Evolutionary conservation across 2,329 filamentous ascomycete genomes (phyloP).

Genomic region (Fusarium solani-melongenae): DNA sequence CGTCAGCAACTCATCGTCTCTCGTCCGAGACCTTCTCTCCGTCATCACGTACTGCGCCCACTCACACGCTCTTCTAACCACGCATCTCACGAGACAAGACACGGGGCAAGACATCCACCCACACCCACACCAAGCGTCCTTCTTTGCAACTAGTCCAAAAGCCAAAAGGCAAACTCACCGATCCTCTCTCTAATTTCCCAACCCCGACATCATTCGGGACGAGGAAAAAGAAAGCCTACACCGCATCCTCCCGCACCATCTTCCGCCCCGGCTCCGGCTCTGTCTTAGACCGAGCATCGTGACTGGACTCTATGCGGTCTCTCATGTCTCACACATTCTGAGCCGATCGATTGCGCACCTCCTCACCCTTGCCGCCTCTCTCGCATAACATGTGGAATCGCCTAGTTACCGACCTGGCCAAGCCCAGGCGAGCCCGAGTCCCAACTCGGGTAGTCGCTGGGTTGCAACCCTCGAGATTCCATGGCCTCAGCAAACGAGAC

Average conservation of each 20-base stretch:
- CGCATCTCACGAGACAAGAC: constrained; percentile 38
- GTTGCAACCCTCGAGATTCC: constrained; percentile 4
- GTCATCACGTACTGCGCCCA: constrained; percentile 23
- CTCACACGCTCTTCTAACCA: constrained; percentile 21
- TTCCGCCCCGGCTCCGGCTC: constrained; percentile 13
- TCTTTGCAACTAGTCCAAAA: constrained; percentile 32
- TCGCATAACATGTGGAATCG: constrained; percentile 26
- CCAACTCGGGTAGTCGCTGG: constrained; percentile 11
- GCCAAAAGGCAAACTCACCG: constrained; percentile 33
- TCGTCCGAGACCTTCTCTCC: not conserved
- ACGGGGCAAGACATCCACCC: constrained; percentile 25
- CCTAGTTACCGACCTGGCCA: constrained; percentile 7
- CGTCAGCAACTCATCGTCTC: not conserved
- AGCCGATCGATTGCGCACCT: constrained; percentile 41
- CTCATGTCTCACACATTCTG: constrained; percentile 37
- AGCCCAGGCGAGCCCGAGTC: not conserved
- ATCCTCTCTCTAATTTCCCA: constrained; percentile 17
- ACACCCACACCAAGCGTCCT: constrained; percentile 32
- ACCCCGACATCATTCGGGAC: constrained; percentile 37
- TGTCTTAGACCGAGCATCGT: constrained; percentile 33
- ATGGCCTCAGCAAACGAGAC: constrained; percentile 6
- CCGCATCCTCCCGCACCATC: constrained; percentile 29
- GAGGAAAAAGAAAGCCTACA: constrained; percentile 35
- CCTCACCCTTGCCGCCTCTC: constrained; percentile 22
- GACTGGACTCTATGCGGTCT: constrained; percentile 40